These are phyloP conservation scores for Aspergillus oerlinghausenensis DNA, from an alignment of 2,329 filamentous ascomycete genomes.

Conservation along the genomic window DNA sequence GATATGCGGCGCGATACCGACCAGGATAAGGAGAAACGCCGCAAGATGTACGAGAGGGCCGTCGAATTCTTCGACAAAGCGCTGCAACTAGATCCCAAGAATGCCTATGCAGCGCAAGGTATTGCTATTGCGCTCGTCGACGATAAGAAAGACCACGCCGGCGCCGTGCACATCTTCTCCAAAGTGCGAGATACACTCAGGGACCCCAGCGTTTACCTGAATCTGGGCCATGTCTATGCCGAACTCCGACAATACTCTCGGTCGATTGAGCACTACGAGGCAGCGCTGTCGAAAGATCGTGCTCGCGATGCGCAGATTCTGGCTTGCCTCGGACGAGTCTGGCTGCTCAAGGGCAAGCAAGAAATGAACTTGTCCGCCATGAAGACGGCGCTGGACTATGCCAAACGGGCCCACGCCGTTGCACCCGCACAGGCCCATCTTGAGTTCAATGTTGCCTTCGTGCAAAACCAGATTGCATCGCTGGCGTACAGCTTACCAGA, in stretches of 20 bases:
- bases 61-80: conserved; percentile 99
- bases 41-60: conserved; percentile 79
- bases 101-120: conserved; percentile 93
- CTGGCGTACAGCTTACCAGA: conserved; percentile 72
- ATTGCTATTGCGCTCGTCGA: conserved; percentile 91
- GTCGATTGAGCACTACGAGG: conserved; percentile 91
- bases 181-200: conserved; percentile 87
- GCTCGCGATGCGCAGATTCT: conserved; percentile 75
- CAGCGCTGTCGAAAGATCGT: conserved; percentile 72
- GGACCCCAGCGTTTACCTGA: conserved; percentile 83
- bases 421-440: conserved; percentile 83
- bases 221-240: conserved; percentile 86
- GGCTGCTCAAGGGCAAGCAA: conserved; percentile 73
- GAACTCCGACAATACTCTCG: conserved; percentile 87
- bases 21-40: conserved; percentile 83
- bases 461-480: conserved; percentile 89
- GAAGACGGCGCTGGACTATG: conserved; percentile 61
- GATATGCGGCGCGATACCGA: conserved; percentile 94
- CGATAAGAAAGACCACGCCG: conserved; percentile 83
- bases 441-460: conserved; percentile 96
- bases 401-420: conserved; percentile 64
- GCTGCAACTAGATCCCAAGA: conserved; percentile 86
- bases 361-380: conserved; percentile 60
- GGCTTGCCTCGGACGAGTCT: conserved; percentile 81
- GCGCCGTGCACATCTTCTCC: conserved; percentile 79